A percentile compares a stretch with the other conserved stretches of the same genome.
These are phyloP conservation scores for Pseudocercospora ulei DNA, from an alignment of 2,329 filamentous ascomycete species.

Conservation along the genomic window DNA sequence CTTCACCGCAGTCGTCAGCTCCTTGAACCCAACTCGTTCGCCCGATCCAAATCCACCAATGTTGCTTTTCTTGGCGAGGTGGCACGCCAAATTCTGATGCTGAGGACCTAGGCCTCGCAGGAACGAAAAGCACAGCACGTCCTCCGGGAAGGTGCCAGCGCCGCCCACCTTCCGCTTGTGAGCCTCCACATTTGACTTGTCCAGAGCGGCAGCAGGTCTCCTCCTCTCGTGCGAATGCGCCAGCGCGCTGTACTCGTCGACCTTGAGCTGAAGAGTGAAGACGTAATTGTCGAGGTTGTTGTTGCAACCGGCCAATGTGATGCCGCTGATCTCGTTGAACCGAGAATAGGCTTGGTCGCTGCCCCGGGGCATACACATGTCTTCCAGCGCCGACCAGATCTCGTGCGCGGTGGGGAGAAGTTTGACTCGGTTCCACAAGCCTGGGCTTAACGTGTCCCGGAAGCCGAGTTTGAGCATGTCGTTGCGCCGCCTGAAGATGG, in stretches of 20 bases:
- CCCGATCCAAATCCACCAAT: constrained; percentile 32
- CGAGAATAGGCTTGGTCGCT: constrained; percentile 26
- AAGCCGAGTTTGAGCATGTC: constrained; percentile 25
- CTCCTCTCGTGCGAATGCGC: constrained; percentile 19
- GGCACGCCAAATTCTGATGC: constrained; percentile 23
- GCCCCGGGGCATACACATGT: constrained; percentile 29
- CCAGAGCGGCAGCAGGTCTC: constrained; percentile 12
- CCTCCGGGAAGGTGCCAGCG: constrained; percentile 24
- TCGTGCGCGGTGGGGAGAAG: constrained; percentile 22
- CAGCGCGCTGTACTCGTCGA: constrained; percentile 25
- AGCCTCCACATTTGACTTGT: constrained; percentile 12
- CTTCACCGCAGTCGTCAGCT: constrained; percentile 24
- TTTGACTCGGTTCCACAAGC: constrained; percentile 26
- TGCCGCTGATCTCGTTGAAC: constrained; percentile 24
- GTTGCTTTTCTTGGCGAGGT: constrained; percentile 29
- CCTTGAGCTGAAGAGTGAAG: constrained; percentile 25
- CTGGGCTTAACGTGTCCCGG: constrained; percentile 22
- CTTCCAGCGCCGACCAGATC: constrained; percentile 28
- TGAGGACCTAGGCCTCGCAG: constrained; percentile 26
- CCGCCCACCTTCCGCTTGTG: constrained; percentile 15
- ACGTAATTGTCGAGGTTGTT: constrained; percentile 27
- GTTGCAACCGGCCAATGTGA: constrained; percentile 24
- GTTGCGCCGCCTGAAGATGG: constrained; percentile 31
- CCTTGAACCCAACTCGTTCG: constrained; percentile 26
- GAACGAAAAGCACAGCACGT: constrained; percentile 30